Evolutionary conservation across 805 yeast species (phyloP).

Genomic region (Candida hungchunana): DNA sequence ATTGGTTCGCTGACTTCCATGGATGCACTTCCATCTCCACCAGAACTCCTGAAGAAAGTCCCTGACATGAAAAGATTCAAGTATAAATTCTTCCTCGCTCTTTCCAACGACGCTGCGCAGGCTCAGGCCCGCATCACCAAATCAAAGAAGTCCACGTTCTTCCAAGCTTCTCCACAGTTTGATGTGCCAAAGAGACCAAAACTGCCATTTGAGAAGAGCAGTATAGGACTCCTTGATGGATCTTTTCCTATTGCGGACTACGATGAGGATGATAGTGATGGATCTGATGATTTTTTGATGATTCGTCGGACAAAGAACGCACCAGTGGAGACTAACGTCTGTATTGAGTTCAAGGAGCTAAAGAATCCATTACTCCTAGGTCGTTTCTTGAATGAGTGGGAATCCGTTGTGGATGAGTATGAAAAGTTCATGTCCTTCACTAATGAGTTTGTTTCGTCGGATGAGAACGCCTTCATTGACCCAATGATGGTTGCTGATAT

Average conservation of each 20-base stretch:
- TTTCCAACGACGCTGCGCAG: conserved; percentile 35
- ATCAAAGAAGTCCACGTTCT: conserved; percentile 23
- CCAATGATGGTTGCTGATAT: conserved; percentile 16
- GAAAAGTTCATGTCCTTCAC: conserved; percentile 30
- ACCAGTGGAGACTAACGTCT: conserved; percentile 1
- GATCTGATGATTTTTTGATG: conserved; percentile 13
- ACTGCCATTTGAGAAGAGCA: conserved; percentile 14
- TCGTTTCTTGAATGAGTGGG: conserved; percentile 50
- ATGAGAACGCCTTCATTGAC: conserved; percentile 12
- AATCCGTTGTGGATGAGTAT: conserved; percentile 45
- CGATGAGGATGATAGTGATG: conserved; percentile 17
- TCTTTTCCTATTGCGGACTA: conserved; percentile 2
- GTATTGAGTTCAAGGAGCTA: conserved; percentile 7
- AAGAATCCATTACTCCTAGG: conserved; percentile 35
- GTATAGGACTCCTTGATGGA: conserved; percentile 4
- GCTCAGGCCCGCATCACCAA: conserved; percentile 28
- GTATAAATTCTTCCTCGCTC: conserved; percentile 41
- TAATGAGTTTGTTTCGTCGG: conserved; percentile 12
- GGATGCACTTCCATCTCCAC: conserved; percentile 35
- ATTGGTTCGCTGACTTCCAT: conserved; percentile 13
- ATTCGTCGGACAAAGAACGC: conserved; percentile 8
- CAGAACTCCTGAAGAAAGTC: conserved; percentile 39
- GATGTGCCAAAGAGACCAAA: conserved; percentile 9
- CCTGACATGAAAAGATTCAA: conserved; percentile 45
- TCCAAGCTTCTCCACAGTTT: background rate